Percentiles rank a stretch among this genome's conserved stretches.
These are phyloP conservation scores for Penicillium psychrosexuale DNA, from an alignment of 2,329 filamentous ascomycete genomes.

Conservation along the genomic window DNA sequence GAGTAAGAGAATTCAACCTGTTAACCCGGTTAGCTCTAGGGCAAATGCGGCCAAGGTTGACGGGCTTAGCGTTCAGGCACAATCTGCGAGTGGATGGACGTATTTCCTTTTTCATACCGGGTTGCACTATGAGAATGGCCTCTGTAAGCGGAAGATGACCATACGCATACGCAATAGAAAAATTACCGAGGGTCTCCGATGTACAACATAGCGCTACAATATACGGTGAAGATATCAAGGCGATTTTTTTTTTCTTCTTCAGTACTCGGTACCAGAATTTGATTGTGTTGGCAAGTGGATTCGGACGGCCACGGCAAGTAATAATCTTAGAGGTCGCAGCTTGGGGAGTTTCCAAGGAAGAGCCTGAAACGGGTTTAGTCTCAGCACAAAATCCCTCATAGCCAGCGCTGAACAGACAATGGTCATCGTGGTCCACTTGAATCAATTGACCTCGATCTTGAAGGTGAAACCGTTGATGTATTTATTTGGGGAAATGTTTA, in stretches of 20 bases:
- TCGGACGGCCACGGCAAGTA: not conserved
- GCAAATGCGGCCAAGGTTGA: constrained; percentile 8
- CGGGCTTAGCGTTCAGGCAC: constrained; percentile 9
- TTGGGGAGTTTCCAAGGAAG: not conserved
- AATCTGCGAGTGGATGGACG: not conserved
- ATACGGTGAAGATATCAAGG: not conserved
- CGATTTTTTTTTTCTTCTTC: not conserved
- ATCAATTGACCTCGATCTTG: constrained; percentile 1
- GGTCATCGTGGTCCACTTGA: constrained; percentile 6
- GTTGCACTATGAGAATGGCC: not conserved
- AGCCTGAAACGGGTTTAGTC: constrained; percentile 11
- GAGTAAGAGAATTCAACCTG: not conserved
- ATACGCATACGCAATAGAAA: not conserved
- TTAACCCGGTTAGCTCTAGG: not conserved
- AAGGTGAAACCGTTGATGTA: not conserved
- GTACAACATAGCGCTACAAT: not conserved
- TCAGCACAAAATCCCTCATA: constrained; percentile 22
- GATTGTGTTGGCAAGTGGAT: constrained; percentile 8
- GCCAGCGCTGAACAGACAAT: constrained; percentile 2
- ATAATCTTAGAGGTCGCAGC: not conserved
- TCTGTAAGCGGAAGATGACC: not conserved
- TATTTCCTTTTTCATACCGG: not conserved
- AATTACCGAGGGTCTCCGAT: not conserved
- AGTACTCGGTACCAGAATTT: not conserved
- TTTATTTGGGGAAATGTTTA: no score